Evolutionary conservation across 495 filamentous ascomycete species (phyloP), one percentile per base, ranked within the genome.

Genomic region (Penicillium paxilli): DNA sequence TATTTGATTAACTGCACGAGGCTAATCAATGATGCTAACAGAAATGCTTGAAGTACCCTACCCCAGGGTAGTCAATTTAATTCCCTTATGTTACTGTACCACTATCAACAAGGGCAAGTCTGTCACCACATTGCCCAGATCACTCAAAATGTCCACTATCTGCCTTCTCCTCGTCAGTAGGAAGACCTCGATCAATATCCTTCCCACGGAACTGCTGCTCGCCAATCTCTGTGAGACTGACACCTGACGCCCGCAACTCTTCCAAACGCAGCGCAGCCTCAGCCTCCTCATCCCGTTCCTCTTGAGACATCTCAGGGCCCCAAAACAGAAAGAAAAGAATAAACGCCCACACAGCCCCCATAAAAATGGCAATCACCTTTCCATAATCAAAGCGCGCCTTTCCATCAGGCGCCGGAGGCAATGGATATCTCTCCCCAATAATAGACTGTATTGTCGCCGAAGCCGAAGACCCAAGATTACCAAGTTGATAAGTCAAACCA

Each of bases 401-500:
- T 0, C 64, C 69, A 24, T 51, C 40, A 5, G 57, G 32, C 8
- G 51, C 47, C 0, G 62, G 49, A 8, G 64, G 50, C 4, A 76
- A 52, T 1, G 69, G 69, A 48, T 65, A 76, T 10, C 63, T 54
- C 46, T 71, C 57, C 1, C 71, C 75, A 42, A 75, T 70, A 11
- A 62, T 64, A 7, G 61, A 60, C 38, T 75, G 63, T 25, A 76
- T 77, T 1, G 72, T 76, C 0, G 68, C 64, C 3, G 71, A 64
- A 7, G 71, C 67, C 0, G 65, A 66, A 3, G 72, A 70, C 5
- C 61, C 68, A 11, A 73, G 57, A 35, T 73, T 73, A 19, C 69
- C 72, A 17, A 74, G 63, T 55, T 76, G 68, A 44, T 73, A 74
- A 12, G 62, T 69, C 30, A 72, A 21, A 12, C 71, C 68, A 5